Evolutionary conservation across 106 monocot genomes (phyloP), one percentile per base, ranked within the genome.

Genomic region (Hemerocallis citrina): DNA sequence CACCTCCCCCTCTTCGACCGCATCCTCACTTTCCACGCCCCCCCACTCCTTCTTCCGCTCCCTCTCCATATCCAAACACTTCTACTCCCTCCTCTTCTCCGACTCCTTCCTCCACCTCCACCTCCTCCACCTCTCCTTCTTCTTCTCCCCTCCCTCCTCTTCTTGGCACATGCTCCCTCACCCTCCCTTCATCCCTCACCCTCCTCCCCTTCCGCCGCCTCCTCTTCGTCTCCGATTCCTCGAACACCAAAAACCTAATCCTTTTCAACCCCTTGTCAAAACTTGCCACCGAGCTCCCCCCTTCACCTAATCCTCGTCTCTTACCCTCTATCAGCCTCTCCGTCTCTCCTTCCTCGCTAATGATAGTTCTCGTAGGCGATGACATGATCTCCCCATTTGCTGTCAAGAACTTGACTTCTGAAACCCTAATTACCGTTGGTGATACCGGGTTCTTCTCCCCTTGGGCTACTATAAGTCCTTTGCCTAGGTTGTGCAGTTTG

Each of bases 341-440:
- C 22, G 75, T 68, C 2, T 64, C 61, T 0, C 44, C 68, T 13
- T 63, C 83, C 1, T 80, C 78, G 33, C 47, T 92, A 68, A 70
- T 41, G 63, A 70, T 72, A 5, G 64, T 87, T 32, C 57, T 92
- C 17, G 92, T 87, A 12, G 92, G 87, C 0, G 92, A 92, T 22
- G 87, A 92, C 47, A 77, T 92, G 28, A 81, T 92, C 47, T 92
- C 92, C 42, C 92, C 80, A n/a, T 92, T 84, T 71, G 86, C 92
- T 10, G 92, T 92, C 44, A 93, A 93, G 77, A 93, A 93, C 67
- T 72, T 93, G 35, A 81, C 89, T 13, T 59, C 82, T 3, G 93
- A 93, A 63, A 51, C 56, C 21, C 82, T 89, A 72, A 69, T 64
- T 46, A 79, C 69, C 2, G 81, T 81, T 59, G 84, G 79, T 9